phyloP scores from a whole-genome alignment of 768 basidiomycete genomes.

The Hortiboletus campestris region DNA sequence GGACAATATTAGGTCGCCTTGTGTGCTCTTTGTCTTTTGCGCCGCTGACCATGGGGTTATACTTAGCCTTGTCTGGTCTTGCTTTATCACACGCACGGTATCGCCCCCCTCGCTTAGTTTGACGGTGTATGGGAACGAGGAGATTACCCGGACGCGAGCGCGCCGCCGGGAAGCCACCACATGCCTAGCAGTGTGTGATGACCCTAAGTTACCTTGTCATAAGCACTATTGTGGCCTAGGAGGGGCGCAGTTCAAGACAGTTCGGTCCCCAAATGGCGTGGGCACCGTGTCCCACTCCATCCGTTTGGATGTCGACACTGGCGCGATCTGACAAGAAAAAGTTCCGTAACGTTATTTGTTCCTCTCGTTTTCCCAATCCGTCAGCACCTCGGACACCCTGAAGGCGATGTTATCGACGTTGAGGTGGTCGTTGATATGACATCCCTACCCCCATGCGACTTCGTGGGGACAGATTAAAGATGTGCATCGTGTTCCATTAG shows the following conservation, averaged over 20 bases:
- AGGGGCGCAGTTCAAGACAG: background rate
- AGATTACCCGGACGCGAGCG: background rate
- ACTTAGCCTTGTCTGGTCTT: background rate
- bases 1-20: background rate
- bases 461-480: background rate
- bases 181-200: background rate
- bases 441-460: background rate
- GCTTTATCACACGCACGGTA: background rate
- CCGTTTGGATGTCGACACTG: background rate
- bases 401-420: background rate
- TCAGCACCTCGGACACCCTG: conserved; percentile 9
- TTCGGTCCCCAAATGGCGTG: background rate
- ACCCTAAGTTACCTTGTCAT: background rate
- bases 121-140: background rate
- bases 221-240: background rate
- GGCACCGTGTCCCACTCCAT: background rate
- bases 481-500: background rate
- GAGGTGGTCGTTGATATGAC: background rate
- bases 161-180: background rate
- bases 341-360: background rate
- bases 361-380: background rate
- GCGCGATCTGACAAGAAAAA: background rate
- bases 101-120: conserved; percentile 5
- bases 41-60: background rate
- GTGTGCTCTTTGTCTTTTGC: background rate